Percentiles rank a stretch among this genome's conserved stretches.
Conservation (phyloP, 2,329 filamentous ascomycete species). For the Alternaria rosae region DNA sequence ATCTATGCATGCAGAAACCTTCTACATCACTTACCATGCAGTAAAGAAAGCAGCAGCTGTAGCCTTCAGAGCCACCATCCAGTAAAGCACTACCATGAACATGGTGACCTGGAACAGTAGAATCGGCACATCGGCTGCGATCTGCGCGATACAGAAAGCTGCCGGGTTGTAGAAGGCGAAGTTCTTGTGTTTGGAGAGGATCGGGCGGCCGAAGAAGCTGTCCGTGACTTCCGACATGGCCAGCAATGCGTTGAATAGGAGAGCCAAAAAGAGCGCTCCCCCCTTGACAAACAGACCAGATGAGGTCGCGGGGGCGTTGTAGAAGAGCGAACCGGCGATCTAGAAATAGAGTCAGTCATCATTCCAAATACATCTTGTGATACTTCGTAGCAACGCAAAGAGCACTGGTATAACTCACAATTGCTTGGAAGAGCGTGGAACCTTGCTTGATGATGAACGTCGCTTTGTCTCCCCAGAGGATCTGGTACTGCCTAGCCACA, state of each 20-base stretch:
- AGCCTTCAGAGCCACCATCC: constrained; percentile 79
- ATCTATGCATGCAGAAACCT: constrained; percentile 48
- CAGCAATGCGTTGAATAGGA: constrained; percentile 68
- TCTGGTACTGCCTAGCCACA: constrained; percentile 68
- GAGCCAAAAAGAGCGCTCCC: constrained; percentile 69
- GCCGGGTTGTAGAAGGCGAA: constrained; percentile 92
- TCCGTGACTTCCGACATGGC: constrained; percentile 70
- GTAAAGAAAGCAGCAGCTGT: constrained; percentile 80
- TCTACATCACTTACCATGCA: constrained; percentile 76
- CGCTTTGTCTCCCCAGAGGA: constrained; percentile 69
- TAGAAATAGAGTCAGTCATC: constrained; percentile 39
- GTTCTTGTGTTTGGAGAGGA: constrained; percentile 84
- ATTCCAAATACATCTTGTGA: too few relatives aligned
- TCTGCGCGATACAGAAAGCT: constrained; percentile 76
- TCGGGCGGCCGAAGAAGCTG: constrained; percentile 69
- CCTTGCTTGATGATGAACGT: constrained; percentile 70
- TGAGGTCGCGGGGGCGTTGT: constrained; percentile 65
- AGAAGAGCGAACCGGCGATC: constrained; percentile 72
- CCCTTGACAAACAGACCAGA: constrained; percentile 69
- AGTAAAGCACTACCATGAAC: constrained; percentile 75
- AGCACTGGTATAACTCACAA: background rate
- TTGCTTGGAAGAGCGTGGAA: constrained; percentile 64
- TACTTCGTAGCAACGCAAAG: background rate
- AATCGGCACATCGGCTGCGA: constrained; percentile 63
- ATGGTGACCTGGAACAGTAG: constrained; percentile 65